A percentile compares a stretch with the other conserved stretches of the same genome.
Evolutionary conservation across 2,329 filamentous ascomycete species (phyloP).

Genomic region (Pyrenophora graminea): DNA sequence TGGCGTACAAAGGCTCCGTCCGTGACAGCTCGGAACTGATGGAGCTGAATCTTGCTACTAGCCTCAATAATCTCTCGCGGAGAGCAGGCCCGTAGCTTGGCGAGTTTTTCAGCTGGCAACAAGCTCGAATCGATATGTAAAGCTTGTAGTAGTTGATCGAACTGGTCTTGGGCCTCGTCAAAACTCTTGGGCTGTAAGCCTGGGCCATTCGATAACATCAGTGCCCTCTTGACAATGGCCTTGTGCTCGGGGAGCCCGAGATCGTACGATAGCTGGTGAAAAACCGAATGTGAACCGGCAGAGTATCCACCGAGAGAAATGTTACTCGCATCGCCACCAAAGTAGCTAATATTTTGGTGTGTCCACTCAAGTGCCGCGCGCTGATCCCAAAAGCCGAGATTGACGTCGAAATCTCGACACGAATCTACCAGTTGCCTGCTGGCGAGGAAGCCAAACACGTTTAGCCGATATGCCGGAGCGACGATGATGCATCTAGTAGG

Average conservation of each 20-base stretch:
- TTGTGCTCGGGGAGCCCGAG: conserved; percentile 54
- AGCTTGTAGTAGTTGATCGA: conserved; percentile 54
- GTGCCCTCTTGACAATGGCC: conserved; percentile 55
- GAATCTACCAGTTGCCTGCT: conserved; percentile 53
- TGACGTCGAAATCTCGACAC: conserved; percentile 44
- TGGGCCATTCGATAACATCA: conserved; percentile 60
- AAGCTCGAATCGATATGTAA: conserved; percentile 52
- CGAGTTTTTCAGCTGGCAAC: conserved; percentile 51
- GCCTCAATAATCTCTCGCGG: conserved; percentile 50
- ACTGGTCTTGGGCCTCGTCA: conserved; percentile 56
- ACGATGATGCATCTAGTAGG: conserved; percentile 55
- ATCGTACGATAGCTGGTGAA: conserved; percentile 63
- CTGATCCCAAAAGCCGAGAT: conserved; percentile 63
- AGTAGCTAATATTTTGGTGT: conserved; percentile 55
- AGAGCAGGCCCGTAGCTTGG: conserved; percentile 49
- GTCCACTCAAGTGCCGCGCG: conserved; percentile 61
- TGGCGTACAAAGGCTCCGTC: conserved; percentile 55
- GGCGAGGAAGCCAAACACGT: conserved; percentile 61
- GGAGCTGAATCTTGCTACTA: conserved; percentile 50
- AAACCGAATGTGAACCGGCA: conserved; percentile 60
- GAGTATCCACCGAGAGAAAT: conserved; percentile 62
- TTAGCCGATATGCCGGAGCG: conserved; percentile 61
- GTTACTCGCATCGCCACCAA: conserved; percentile 56
- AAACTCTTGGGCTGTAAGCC: conserved; percentile 58
- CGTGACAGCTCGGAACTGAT: conserved; percentile 60